Base-by-base conservation (phyloP, 164 flowering plant species). In the Warburgia ugandensis region DNA sequence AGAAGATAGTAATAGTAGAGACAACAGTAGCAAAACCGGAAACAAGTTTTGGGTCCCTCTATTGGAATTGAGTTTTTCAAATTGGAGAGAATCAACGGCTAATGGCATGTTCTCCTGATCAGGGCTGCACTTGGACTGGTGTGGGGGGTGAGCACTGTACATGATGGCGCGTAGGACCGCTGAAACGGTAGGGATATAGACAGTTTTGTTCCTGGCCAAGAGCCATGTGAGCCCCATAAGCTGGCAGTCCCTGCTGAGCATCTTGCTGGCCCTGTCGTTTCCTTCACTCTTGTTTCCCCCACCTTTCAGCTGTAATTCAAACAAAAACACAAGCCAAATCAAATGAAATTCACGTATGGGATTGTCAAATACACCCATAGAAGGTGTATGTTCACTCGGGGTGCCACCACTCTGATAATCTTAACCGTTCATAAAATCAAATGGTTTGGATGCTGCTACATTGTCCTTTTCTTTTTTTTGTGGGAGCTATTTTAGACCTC, bases 81-180 rank as follows among this genome's bases (percentile, higher is more conserved):
- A 77, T 67, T 84, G 86, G 21, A 92, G 80, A 4, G 99, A 85
- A 55, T 92, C 94, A 20, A 92, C 95, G 77, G 99, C 99, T 19
- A 92, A 56, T 4, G 99, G 99, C 99, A 92, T 92, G 89, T 92
- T 88, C 64, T 92, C 99, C 45, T 86, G 99, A 61, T 92, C 96
- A 0, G 95, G 99, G 66, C 91, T 85, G 62, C 96, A 92, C 41
- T 47, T 82, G 59, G 80, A 66, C 60, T 74, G 67, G 68, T 77
- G 92, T 0, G 84, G 77, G 0, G 87, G 96, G 74, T 85, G 90
- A 22, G 86, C 65, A 41, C 84, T 84, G 77, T 88, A 92, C 96
- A 92, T 81, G 46, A 92, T 69, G 64, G 96, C 99, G 2, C 96
- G 78, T 17, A 92, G 42, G n/a, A 88, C 99, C 2, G 99, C 99